Percentiles rank a stretch among this genome's conserved stretches.
Conservation (phyloP, 1,284 basidiomycete species). For the Sanguinoderma infundibulare region DNA sequence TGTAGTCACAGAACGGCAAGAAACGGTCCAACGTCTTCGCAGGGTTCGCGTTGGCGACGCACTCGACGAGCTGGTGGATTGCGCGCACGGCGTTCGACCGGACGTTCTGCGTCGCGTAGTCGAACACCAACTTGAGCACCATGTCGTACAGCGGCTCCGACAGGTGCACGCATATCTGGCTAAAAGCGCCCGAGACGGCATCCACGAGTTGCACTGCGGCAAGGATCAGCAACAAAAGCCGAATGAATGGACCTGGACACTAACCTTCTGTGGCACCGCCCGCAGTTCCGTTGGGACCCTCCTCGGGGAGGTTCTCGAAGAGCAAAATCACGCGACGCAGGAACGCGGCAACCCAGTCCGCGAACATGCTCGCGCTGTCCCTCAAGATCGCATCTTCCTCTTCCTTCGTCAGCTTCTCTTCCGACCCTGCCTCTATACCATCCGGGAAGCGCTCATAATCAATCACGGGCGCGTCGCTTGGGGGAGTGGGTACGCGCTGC, state of each 20-base stretch:
- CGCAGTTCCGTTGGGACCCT: constrained; percentile 62
- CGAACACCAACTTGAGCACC: constrained; percentile 81
- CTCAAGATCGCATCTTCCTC: constrained; percentile 67
- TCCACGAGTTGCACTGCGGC: constrained; percentile 67
- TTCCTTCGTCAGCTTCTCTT: constrained; percentile 48
- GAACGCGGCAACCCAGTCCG: constrained; percentile 86
- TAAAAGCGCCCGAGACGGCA: constrained; percentile 69
- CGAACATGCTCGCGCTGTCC: constrained; percentile 66
- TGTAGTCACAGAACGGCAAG: constrained; percentile 73
- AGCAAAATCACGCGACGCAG: constrained; percentile 82
- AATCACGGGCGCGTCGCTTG: constrained; percentile 19
- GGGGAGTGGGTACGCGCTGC: constrained; percentile 2
- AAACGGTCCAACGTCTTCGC: constrained; percentile 79
- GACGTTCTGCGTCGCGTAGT: constrained; percentile 78
- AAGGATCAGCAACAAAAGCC: neutral
- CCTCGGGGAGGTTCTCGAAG: constrained; percentile 89
- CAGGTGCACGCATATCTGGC: constrained; percentile 82
- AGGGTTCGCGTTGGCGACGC: constrained; percentile 83
- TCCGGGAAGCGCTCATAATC: constrained; percentile 28
- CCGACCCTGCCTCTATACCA: constrained; percentile 39
- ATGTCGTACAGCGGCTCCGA: constrained; percentile 84
- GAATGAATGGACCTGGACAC: constrained; percentile 3
- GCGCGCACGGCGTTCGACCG: constrained; percentile 87
- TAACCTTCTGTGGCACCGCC: constrained; percentile 65
- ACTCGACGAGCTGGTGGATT: constrained; percentile 86